Base-by-base conservation (phyloP, 2,329 filamentous ascomycete genomes). In the Lojkania enalia region DNA sequence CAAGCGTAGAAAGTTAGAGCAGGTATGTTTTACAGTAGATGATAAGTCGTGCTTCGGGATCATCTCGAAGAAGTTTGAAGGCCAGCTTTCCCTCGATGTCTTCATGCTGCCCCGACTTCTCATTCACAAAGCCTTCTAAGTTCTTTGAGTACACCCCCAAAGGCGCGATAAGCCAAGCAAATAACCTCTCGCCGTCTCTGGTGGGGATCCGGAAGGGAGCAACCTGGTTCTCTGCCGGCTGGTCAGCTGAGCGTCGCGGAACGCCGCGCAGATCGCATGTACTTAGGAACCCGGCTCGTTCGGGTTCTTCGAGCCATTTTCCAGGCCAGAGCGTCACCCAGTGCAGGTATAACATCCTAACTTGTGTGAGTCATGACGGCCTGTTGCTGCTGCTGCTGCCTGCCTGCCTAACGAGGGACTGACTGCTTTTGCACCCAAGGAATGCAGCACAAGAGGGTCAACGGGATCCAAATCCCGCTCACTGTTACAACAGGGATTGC, bases 91-190 rank as follows among this genome's bases (percentile, higher is more conserved):
- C 52, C 15, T 74, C 75, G 39, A 80, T 71, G 49, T 76, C 73
- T 3, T 20, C 38, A 69, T 79, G 41, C 6, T 49, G 42, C 4
- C 42, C 46, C 14, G 53, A 39, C 11, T 51, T 48, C 11, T 74
- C 72, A 7, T 77, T 70, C 55, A 92, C 84, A 9, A 95, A 75
- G 2, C 71, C 71, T 12, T 77, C 70, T 55, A 90, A 84, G 57
- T 95, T 79, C 51, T 83, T 77, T 5, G 82, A 76, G 64, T 95
- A 95, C 0, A 89, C 72, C 20, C 85, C 83, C 4, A 95, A 71
- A 0, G 92, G 92, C 36, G 96, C 74, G 39, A 96, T 78, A 60
- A 96, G 90, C 92, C 92, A 97, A n/a, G 87, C 86, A 64, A 94
- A 95, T 5, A 96, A 73, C 1, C 76, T 82, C 66, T 91, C 84